Percentiles rank a stretch among this genome's conserved stretches.
These are phyloP conservation scores for Fusarium citri DNA, from an alignment of 2,329 filamentous ascomycete species.

Conservation along the genomic window DNA sequence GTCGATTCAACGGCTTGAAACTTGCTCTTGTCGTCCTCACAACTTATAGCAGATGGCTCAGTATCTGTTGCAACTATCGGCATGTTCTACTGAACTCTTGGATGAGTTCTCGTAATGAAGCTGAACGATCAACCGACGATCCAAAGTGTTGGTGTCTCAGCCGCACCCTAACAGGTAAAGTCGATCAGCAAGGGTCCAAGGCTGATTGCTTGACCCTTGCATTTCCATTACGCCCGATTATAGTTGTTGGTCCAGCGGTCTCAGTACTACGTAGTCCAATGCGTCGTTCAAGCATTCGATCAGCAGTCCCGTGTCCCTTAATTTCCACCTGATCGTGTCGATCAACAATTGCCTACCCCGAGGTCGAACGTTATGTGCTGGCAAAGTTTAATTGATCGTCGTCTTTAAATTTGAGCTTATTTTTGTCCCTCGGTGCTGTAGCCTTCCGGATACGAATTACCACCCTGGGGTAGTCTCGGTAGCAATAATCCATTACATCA, in stretches of 20 bases:
- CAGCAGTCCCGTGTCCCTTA: background rate
- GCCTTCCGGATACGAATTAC: too few relatives aligned
- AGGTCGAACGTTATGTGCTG: too few relatives aligned
- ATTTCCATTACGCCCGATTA: background rate
- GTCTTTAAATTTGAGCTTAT: background rate
- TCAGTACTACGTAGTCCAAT: background rate
- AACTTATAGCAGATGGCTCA: too few relatives aligned
- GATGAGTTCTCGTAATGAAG: too few relatives aligned
- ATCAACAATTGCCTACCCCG: background rate
- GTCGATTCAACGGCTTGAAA: too few relatives aligned
- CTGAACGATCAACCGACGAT: background rate
- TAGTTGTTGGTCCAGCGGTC: background rate
- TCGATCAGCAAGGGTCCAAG: background rate
- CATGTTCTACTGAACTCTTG: too few relatives aligned
- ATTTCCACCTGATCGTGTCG: background rate
- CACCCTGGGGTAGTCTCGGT: too few relatives aligned
- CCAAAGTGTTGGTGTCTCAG: slow-evolving; percentile 4
- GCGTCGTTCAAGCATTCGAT: rapidly evolving
- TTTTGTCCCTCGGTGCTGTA: background rate
- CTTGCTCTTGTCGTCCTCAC: too few relatives aligned
- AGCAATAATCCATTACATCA: too few relatives aligned
- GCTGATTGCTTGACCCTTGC: background rate
- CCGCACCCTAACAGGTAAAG: slow-evolving; percentile 17
- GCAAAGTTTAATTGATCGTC: background rate
- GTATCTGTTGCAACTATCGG: too few relatives aligned